Evolutionary conservation across 176 grass and related monocot species (phyloP).

Genomic region (Tillandsia fasciculata): DNA sequence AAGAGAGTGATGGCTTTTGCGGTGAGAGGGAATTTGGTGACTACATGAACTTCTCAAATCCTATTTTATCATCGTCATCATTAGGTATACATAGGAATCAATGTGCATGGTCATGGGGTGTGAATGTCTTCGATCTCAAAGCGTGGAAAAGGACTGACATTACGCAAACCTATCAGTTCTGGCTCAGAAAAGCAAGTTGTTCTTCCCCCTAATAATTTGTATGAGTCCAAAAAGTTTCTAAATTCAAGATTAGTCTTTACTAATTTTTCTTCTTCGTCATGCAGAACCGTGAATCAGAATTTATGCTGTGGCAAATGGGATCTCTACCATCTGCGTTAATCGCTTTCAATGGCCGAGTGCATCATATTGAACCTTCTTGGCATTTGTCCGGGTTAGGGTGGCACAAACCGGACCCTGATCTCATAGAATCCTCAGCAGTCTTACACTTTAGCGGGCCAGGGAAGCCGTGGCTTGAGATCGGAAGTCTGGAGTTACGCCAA

Average conservation of each 20-base stretch:
- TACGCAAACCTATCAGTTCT: constrained; percentile 50
- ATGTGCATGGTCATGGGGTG: constrained; percentile 74
- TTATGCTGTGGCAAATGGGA: constrained; percentile 57
- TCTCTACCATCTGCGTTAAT: constrained; percentile 70
- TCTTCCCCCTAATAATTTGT: not conserved
- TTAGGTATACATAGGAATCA: constrained; percentile 17
- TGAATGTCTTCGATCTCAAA: constrained; percentile 58
- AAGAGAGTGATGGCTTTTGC: constrained; percentile 26
- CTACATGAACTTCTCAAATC: constrained; percentile 72
- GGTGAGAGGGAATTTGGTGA: constrained; percentile 41
- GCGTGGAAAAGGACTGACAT: constrained; percentile 66
- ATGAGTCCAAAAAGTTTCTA: not conserved
- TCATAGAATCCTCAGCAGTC: constrained; percentile 37
- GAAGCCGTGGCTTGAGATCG: constrained; percentile 88
- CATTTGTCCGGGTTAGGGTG: constrained; percentile 55
- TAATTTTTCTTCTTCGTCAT: constrained; percentile 1
- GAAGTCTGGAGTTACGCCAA: constrained; percentile 40
- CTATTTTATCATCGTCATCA: constrained; percentile 20
- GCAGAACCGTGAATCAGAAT: constrained; percentile 67
- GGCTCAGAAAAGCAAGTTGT: constrained; percentile 61
- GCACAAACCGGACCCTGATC: constrained; percentile 40
- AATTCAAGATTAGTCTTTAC: not conserved
- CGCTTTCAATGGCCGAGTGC: constrained; percentile 50
- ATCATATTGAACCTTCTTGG: constrained; percentile 50
- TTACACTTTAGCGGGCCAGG: constrained; percentile 88